These are phyloP conservation scores for Emmonsia crescens DNA, from an alignment of 2,329 filamentous ascomycete genomes.

Conservation along the genomic window DNA sequence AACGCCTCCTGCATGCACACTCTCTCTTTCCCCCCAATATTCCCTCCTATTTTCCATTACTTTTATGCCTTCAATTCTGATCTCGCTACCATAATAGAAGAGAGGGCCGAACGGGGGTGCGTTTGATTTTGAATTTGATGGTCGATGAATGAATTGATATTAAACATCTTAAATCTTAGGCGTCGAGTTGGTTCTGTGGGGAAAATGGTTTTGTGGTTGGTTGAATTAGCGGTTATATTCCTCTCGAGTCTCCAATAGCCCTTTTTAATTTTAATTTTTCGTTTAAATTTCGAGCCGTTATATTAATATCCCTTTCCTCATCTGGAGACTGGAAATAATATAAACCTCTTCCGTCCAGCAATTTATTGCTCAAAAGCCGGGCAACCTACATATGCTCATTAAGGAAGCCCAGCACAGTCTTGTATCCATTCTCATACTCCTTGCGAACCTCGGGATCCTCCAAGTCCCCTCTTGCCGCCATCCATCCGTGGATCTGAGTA, in stretches of 20 bases:
- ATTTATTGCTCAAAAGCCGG: not conserved
- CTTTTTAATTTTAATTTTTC: too few species aligned
- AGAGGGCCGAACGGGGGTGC: not conserved
- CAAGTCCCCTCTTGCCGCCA: constrained; percentile 21
- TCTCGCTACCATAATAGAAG: not conserved
- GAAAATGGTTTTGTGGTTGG: not conserved
- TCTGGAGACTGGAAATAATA: not conserved
- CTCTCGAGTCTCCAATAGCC: not conserved
- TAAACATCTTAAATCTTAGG: not conserved
- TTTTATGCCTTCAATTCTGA: not conserved
- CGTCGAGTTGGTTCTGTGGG: not conserved
- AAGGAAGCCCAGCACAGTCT: constrained; percentile 20
- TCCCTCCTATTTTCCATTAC: not conserved
- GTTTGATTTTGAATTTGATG: not conserved
- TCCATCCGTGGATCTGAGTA: constrained; percentile 27
- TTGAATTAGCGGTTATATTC: not conserved
- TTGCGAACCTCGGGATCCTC: constrained; percentile 20
- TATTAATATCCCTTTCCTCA: not conserved
- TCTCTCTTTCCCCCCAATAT: not conserved
- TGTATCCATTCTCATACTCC: constrained; percentile 25
- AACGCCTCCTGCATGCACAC: not conserved
- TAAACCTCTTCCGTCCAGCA: not conserved
- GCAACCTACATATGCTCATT: constrained; percentile 19
- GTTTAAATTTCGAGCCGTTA: not conserved
- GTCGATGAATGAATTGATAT: not conserved